phyloP scores from a whole-genome alignment of 306 rosid genomes.

The Hippophae tibetana region DNA sequence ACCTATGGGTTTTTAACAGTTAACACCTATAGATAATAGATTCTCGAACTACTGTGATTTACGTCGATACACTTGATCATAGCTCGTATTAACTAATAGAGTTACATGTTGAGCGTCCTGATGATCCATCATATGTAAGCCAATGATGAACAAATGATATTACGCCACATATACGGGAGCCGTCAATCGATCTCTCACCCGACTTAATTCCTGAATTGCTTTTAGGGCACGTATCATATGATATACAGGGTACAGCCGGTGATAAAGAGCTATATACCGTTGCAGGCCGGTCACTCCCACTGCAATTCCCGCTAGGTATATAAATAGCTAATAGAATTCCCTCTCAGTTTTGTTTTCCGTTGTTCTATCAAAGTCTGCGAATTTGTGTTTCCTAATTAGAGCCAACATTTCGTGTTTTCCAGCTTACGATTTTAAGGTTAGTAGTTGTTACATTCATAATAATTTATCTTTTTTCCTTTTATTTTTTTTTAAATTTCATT shows the following conservation, averaged over 20 bases:
- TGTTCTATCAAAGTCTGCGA: constrained; percentile 6
- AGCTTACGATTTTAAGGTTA: constrained; percentile 42
- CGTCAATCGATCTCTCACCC: constrained; percentile 28
- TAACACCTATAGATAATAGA: too few relatives aligned
- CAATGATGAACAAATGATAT: constrained; percentile 3
- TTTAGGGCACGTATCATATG: constrained; percentile 19
- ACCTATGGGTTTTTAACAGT: too few relatives aligned
- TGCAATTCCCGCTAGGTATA: constrained; percentile 36
- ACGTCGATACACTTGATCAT: too few relatives aligned
- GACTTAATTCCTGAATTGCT: constrained; percentile 6
- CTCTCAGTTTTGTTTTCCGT: too few relatives aligned
- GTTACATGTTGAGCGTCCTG: too few relatives aligned
- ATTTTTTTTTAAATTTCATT: not conserved
- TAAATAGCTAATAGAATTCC: constrained; percentile 5
- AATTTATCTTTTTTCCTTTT: not conserved
- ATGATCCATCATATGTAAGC: not conserved
- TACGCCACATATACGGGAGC: constrained; percentile 22
- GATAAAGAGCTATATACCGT: constrained; percentile 6
- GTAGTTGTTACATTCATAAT: constrained; percentile 27
- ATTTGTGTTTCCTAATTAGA: constrained; percentile 15
- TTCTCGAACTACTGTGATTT: too few relatives aligned
- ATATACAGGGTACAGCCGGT: constrained; percentile 29
- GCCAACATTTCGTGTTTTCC: constrained; percentile 15
- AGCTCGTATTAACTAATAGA: too few relatives aligned
- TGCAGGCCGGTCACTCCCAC: constrained; percentile 32